Conservation (phyloP, 2,329 filamentous ascomycete genomes). For the Colletotrichum coccodes region DNA sequence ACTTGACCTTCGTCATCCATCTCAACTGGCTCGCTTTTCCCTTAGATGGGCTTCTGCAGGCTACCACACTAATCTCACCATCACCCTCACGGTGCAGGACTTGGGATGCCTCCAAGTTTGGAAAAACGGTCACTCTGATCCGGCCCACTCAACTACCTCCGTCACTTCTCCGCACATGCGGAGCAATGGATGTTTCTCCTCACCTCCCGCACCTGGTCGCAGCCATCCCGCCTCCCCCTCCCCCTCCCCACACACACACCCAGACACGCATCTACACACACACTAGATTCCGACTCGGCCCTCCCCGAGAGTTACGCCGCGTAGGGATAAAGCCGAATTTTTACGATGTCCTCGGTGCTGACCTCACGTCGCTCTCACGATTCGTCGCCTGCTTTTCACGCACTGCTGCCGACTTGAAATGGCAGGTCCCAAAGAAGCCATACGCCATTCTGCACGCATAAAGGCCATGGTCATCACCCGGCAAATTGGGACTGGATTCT, state of each 20-base stretch:
- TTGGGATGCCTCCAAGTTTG: conserved; percentile 7
- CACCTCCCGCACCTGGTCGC: background rate
- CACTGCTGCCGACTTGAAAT: background rate
- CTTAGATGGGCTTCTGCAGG: background rate
- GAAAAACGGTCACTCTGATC: conserved; percentile 21
- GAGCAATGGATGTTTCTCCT: conserved; percentile 25
- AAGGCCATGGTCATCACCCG: background rate
- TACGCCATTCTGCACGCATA: background rate
- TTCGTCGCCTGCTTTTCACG: background rate
- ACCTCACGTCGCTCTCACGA: background rate
- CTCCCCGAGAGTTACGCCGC: conserved; percentile 15
- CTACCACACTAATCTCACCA: background rate
- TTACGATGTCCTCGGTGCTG: background rate
- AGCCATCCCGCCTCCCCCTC: conserved; percentile 11
- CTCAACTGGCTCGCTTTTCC: conserved; percentile 2
- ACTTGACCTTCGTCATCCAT: background rate
- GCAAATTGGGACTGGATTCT: background rate
- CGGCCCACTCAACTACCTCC: conserved; percentile 21
- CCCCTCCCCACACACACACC: background rate
- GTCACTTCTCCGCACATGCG: conserved; percentile 29
- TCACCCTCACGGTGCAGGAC: background rate
- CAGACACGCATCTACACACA: background rate
- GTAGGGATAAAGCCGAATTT: background rate
- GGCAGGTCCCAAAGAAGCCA: background rate
- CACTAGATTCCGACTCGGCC: conserved; percentile 8